Evolutionary conservation across 148 eudicot species (phyloP), one percentile per base, ranked within the genome.

Genomic region (Chenopodium formosanum): DNA sequence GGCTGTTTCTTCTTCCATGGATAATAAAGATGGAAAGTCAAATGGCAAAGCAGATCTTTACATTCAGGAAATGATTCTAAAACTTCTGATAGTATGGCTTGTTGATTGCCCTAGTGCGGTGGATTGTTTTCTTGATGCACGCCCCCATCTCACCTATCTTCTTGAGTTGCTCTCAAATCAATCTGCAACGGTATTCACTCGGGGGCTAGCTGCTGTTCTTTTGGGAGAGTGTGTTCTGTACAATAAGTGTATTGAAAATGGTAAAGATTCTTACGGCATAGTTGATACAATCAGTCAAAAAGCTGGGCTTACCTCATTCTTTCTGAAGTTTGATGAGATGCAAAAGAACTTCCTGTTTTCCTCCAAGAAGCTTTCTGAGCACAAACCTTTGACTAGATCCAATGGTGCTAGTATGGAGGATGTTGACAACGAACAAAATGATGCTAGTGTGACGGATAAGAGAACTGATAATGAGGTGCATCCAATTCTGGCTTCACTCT

Each of bases 261-360:
- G 92, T 63, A 94, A 86, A 70, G 94, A 92, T 79, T 93, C 97
- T 73, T 90, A 85, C 85, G 80, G 90, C 70, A 82, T 96, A 71
- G 94, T 91, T 37, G 99, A 96, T 80, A 81, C 97, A 58, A 89
- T 94, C 71, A 94, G 97, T 87, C 94, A 94, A 86, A 96, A 92
- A 84, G 77, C 88, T 76, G 99, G 99, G 73, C 91, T 96, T 23
- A 89, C 95, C 60, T 88, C 95, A 23, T 96, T 88, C 86, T 90
- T 94, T 65, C 31, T 92, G 75, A 96, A 88, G 87, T 91, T 94
- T 70, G 94, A 96, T 19, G 99, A 92, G 81, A 88, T 94, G 98
- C 89, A 91, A 85, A 94, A 88, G 85, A 91, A 93, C 84, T 81
- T 79, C 66, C 79, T 89, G 69, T 96, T 96, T 75, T 83, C 92